These are phyloP conservation scores for Solanum piurae DNA, from an alignment of 257 asterid species.

Conservation along the genomic window DNA sequence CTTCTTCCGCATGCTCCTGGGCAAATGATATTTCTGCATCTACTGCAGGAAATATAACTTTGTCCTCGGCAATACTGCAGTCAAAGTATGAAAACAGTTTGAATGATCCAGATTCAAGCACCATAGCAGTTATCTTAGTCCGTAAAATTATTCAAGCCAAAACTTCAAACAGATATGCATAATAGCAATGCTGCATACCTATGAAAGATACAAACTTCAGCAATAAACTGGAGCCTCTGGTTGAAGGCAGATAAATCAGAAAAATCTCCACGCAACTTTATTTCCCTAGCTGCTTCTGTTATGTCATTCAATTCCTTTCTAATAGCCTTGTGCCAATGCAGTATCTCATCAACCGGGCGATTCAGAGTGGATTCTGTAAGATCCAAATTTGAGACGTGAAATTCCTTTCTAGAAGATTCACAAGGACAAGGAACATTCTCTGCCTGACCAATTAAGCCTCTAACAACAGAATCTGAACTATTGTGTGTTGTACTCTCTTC, in stretches of 20 bases:
- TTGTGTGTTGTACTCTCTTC: constrained; percentile 29
- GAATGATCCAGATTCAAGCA: background rate
- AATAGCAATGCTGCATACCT: constrained; percentile 33
- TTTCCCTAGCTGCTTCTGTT: constrained; percentile 73
- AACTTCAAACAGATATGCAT: background rate
- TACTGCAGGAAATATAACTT: constrained; percentile 89
- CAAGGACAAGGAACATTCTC: constrained; percentile 39
- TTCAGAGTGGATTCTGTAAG: constrained; percentile 16
- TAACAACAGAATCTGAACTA: constrained; percentile 7
- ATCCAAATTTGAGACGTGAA: constrained; percentile 23
- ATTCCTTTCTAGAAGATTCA: constrained; percentile 33
- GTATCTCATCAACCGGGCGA: constrained; percentile 74
- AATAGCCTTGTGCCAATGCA: constrained; percentile 93
- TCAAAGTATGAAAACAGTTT: background rate
- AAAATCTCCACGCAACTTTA: constrained; percentile 78
- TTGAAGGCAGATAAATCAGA: constrained; percentile 66
- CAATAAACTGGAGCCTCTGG: constrained; percentile 85
- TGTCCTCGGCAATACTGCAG: constrained; percentile 98
- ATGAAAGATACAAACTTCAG: constrained; percentile 95
- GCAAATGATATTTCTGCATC: constrained; percentile 83
- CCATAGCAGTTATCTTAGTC: background rate
- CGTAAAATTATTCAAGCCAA: background rate
- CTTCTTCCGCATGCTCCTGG: constrained; percentile 96
- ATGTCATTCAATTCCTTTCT: constrained; percentile 82
- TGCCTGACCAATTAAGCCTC: constrained; percentile 14